Evolutionary conservation across 1,284 basidiomycete species (phyloP).

Genomic region (Afroboletus lepidellus): DNA sequence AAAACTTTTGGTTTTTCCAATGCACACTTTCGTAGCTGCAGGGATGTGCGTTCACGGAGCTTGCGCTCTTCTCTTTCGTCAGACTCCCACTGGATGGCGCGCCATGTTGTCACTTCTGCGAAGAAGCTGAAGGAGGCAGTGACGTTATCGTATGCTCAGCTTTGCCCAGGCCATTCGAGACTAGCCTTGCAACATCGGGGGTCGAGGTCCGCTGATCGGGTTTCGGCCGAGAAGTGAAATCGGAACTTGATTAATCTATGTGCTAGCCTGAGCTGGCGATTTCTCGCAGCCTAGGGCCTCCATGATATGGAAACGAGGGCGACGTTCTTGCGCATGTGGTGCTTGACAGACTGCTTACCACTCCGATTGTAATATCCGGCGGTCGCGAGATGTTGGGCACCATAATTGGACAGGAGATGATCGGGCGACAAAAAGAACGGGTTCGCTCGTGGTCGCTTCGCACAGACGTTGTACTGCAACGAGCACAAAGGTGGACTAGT

Average conservation of each 20-base stretch:
- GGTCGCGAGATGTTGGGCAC: neutral
- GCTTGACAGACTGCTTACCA: neutral
- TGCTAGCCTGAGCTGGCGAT: no score
- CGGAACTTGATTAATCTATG: no score
- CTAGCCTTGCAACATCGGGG: no score
- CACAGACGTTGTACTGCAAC: neutral
- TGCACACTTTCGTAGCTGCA: neutral
- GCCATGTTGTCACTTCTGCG: neutral
- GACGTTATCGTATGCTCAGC: neutral
- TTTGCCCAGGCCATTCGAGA: neutral
- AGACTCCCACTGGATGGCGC: neutral
- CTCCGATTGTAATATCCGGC: neutral
- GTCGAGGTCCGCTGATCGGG: no score
- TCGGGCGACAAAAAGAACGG: neutral
- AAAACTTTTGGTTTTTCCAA: slow-evolving; percentile 13
- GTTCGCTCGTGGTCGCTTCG: neutral
- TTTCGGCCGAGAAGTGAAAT: no score
- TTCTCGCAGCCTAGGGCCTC: no score
- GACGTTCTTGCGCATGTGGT: neutral
- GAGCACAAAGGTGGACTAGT: neutral
- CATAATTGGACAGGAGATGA: neutral
- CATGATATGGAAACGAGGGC: no score
- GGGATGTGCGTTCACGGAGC: neutral
- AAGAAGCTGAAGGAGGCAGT: neutral
- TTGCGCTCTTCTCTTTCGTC: neutral